Percentiles rank a stretch among this genome's conserved stretches.
Evolutionary conservation across 768 basidiomycete genomes (phyloP).

Genomic region (Leccinellum albellum): DNA sequence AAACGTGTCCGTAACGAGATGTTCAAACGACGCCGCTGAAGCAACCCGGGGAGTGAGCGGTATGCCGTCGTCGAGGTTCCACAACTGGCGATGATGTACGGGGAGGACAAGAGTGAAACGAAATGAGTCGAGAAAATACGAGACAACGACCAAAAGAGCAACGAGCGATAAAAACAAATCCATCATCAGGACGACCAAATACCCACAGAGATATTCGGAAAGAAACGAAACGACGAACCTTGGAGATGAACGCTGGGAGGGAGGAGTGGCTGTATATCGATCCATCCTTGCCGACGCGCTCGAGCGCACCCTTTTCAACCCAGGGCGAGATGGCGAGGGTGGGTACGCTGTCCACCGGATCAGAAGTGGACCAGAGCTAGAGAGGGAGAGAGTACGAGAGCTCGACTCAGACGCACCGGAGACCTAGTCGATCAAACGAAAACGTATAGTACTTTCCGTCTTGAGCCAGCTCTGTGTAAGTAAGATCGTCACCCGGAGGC

Average conservation of each 20-base stretch:
- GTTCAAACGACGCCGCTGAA: constrained; percentile 21
- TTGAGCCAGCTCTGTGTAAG: constrained; percentile 19
- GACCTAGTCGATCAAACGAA: constrained; percentile 21
- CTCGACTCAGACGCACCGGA: constrained; percentile 11
- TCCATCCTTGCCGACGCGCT: constrained; percentile 2
- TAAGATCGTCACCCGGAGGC: constrained; percentile 21
- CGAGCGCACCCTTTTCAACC: constrained; percentile 21
- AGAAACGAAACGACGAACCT: constrained; percentile 1
- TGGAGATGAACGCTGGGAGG: constrained; percentile 20
- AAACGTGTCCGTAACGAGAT: constrained; percentile 22
- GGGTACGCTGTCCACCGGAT: constrained; percentile 12
- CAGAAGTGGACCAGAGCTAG: background rate
- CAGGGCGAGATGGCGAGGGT: constrained; percentile 24
- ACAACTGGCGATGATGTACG: constrained; percentile 8
- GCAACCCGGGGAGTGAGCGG: constrained; percentile 22
- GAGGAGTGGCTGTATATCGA: constrained; percentile 23
- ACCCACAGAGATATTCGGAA: background rate
- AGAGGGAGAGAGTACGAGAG: background rate
- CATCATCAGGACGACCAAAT: background rate
- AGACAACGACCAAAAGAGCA: background rate
- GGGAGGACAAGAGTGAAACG: background rate
- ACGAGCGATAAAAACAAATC: background rate
- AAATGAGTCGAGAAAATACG: background rate
- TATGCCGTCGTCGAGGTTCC: constrained; percentile 22
- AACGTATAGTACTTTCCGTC: constrained; percentile 21